These are phyloP conservation scores for Nymphaea thermarum DNA, from an alignment of 164 flowering plant species.

Conservation along the genomic window DNA sequence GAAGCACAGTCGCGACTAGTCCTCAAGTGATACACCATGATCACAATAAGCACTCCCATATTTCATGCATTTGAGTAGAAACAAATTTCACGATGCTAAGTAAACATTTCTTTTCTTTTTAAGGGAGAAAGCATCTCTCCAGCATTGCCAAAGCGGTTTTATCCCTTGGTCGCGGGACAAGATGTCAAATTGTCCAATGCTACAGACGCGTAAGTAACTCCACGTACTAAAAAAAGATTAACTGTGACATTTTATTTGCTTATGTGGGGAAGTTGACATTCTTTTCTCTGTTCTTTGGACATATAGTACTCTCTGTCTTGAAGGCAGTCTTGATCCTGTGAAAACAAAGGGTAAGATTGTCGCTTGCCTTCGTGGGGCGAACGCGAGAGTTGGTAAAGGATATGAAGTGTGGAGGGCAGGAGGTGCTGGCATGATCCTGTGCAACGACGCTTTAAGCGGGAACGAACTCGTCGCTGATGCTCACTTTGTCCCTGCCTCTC, in stretches of 20 bases:
- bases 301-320: neutral
- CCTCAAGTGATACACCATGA: too few species aligned
- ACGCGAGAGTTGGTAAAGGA: constrained; percentile 35
- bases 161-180: constrained; percentile 15
- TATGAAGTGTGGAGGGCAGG: constrained; percentile 25
- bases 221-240: too few species aligned
- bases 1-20: too few species aligned
- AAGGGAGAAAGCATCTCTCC: neutral
- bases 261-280: neutral
- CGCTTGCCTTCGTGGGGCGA: constrained; percentile 43
- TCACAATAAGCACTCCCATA: too few species aligned
- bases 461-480: constrained; percentile 28
- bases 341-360: constrained; percentile 54
- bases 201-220: constrained; percentile 20
- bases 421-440: constrained; percentile 47
- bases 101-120: too few species aligned
- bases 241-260: neutral
- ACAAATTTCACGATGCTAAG: too few species aligned
- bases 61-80: too few species aligned
- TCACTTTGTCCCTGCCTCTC: constrained; percentile 43
- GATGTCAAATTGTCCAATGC: constrained; percentile 28
- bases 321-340: constrained; percentile 30
- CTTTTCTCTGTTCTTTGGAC: neutral
- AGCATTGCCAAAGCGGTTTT: neutral
- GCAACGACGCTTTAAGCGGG: constrained; percentile 25